Base-by-base conservation (phyloP, 805 yeast species). In the Brettanomyces nanus region DNA sequence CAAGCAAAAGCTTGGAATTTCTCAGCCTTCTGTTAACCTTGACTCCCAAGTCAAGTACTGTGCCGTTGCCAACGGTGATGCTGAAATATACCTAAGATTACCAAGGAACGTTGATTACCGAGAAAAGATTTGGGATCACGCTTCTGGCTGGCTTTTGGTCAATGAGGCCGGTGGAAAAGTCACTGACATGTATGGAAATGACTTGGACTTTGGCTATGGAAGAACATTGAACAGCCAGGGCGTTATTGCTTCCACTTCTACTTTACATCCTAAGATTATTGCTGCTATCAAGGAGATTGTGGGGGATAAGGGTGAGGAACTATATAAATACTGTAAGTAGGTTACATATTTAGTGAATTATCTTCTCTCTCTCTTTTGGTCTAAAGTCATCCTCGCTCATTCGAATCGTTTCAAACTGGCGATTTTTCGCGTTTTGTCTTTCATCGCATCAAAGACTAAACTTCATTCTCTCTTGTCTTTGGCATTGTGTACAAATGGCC, bases 121-220 rank as follows among this genome's bases (percentile, higher is more conserved):
- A 50, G 99, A 92, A 58, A 92, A 92, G 61, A 87, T 92, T 43
- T 92, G 98, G 97, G 99, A 92, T 61, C 99, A 92, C 58, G 97
- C 97, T 15, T 94, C 97, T 2, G 99, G 98, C 3, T 81, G 83
- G 52, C 68, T 90, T 11, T 70, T 92, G 43, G 79, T 94, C 33
- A 69, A 73, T 26, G 98, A 94, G 59, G 83, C 94, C 49, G 97
- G 97, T 31, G 98, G 98, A 5, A 58, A 66, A 35, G 97, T 92
- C 10, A 77, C 90, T 13, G 98, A 92, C 54, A 75, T 90, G 60
- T 60, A 72, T 39, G 95, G 96, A 15, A 66, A 66, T 10, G 67
- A 69, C 19, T 70, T 92, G 40, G 79, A 90, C 53, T 92, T 92
- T 51, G 87, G 95, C 6, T 65, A 68, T 30, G 99, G 99, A 5